These are phyloP conservation scores for Parafenestella ontariensis DNA, from an alignment of 2,329 filamentous ascomycete genomes.

Conservation along the genomic window DNA sequence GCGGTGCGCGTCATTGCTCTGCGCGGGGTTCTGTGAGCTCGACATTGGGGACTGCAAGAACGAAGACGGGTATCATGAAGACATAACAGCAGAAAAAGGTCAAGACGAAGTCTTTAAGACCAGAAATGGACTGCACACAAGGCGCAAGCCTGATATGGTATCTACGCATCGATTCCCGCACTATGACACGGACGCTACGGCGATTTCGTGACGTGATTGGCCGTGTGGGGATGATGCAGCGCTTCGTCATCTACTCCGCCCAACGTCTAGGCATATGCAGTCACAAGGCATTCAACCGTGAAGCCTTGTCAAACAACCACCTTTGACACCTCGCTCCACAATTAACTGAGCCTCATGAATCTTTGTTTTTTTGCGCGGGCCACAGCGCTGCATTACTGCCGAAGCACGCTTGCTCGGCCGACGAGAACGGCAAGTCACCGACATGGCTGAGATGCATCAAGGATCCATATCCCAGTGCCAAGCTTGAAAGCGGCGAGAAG, in stretches of 20 bases:
- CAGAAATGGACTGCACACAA: background rate
- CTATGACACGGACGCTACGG: constrained; percentile 21
- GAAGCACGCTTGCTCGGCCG: background rate
- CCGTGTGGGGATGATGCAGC: background rate
- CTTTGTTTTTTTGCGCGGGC: background rate
- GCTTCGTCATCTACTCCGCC: constrained; percentile 17
- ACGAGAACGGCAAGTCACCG: background rate
- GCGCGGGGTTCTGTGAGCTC: constrained; percentile 25
- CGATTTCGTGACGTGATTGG: constrained; percentile 13
- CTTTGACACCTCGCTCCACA: background rate
- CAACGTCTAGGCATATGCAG: background rate
- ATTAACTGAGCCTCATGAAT: background rate
- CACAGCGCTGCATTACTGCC: background rate
- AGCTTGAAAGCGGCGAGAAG: background rate
- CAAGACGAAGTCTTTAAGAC: background rate
- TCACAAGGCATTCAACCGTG: background rate
- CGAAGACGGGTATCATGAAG: constrained; percentile 6
- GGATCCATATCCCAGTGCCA: background rate
- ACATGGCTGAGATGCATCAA: background rate
- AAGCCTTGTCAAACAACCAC: background rate
- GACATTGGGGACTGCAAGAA: constrained; percentile 20
- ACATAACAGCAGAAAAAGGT: background rate
- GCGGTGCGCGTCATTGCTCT: constrained; percentile 20
- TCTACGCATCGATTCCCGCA: constrained; percentile 1
- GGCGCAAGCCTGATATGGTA: constrained; percentile 7